These are phyloP conservation scores for Alternaria angustiovoidea DNA, from an alignment of 2,329 filamentous ascomycete genomes.

Conservation along the genomic window DNA sequence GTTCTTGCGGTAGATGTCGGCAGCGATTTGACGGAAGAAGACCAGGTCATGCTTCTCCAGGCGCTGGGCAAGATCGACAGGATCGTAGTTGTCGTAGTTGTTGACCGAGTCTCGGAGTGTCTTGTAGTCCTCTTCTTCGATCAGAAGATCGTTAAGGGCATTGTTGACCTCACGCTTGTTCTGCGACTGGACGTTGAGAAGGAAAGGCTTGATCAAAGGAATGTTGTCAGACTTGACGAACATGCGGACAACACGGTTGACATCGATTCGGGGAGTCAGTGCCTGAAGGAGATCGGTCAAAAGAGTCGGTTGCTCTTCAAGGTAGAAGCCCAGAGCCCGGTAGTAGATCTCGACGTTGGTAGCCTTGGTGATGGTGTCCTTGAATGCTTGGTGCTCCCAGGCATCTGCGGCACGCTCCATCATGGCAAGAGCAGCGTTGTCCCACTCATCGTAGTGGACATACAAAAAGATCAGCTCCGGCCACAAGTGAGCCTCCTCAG, in stretches of 20 bases:
- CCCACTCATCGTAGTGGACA: conserved; percentile 97
- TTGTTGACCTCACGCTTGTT: conserved; percentile 99
- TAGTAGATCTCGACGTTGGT: conserved; percentile 99
- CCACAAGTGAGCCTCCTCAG: conserved; percentile 95
- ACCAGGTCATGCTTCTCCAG: conserved; percentile 97
- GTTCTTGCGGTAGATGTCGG: conserved; percentile 99
- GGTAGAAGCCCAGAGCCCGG: conserved; percentile 93
- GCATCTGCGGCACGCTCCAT: conserved; percentile 98
- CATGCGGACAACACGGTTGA: conserved; percentile 98
- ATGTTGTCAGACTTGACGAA: conserved; percentile 99
- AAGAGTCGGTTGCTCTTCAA: conserved; percentile 94
- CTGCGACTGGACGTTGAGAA: conserved; percentile 93
- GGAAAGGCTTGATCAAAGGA: conserved; percentile 97
- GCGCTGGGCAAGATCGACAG: conserved; percentile 87
- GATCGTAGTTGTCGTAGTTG: conserved; percentile 99
- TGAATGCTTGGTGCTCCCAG: conserved; percentile 99
- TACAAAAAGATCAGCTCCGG: conserved; percentile 98
- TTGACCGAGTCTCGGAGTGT: conserved; percentile 96
- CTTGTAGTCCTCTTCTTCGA: conserved; percentile 99
- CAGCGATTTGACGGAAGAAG: conserved; percentile 98
- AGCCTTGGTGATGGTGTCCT: conserved; percentile 97
- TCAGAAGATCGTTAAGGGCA: conserved; percentile 95
- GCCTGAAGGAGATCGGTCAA: conserved; percentile 94
- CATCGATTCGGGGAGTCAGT: conserved; percentile 91
- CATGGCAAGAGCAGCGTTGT: conserved; percentile 95